A percentile compares a stretch with the other conserved stretches of the same genome.
phyloP scores from a whole-genome alignment of 306 rosid species.

The Prunus persica region DNA sequence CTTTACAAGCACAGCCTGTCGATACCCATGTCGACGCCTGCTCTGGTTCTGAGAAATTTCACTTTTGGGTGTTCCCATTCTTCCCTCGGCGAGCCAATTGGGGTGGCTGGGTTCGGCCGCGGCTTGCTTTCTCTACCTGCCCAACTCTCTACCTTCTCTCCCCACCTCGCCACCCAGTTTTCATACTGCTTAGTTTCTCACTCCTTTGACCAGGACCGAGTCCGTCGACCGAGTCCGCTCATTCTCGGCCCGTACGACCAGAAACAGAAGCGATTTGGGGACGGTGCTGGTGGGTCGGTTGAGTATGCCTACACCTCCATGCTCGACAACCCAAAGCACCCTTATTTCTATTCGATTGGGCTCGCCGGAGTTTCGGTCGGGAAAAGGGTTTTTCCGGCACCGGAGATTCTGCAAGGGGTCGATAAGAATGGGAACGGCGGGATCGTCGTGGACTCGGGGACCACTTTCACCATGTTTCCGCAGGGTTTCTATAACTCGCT shows the following conservation, averaged over 20 bases:
- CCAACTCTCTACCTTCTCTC: slow-evolving; percentile 59
- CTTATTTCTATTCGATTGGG: slow-evolving; percentile 77
- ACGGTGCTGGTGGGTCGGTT: not conserved
- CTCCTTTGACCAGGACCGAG: slow-evolving; percentile 59
- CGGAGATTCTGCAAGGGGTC: slow-evolving; percentile 49
- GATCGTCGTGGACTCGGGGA: slow-evolving; percentile 87
- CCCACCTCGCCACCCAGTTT: slow-evolving; percentile 70
- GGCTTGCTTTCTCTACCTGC: slow-evolving; percentile 74
- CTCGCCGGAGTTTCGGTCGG: slow-evolving; percentile 72
- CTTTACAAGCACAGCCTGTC: slow-evolving; percentile 52
- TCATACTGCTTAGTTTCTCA: slow-evolving; percentile 90
- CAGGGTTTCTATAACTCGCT: slow-evolving; percentile 52
- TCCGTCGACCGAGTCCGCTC: slow-evolving; percentile 77
- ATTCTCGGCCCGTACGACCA: slow-evolving; percentile 59
- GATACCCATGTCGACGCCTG: slow-evolving; percentile 38
- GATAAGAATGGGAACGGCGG: slow-evolving; percentile 67
- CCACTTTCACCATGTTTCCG: slow-evolving; percentile 91
- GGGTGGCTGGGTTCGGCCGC: slow-evolving; percentile 92
- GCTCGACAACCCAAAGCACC: slow-evolving; percentile 79
- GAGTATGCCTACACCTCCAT: slow-evolving; percentile 67
- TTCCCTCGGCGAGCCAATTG: slow-evolving; percentile 81
- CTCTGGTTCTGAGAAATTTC: slow-evolving; percentile 56
- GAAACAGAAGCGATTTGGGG: slow-evolving; percentile 16
- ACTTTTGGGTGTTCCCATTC: slow-evolving; percentile 92
- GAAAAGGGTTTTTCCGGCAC: slow-evolving; percentile 43